Conservation (phyloP, 176 grass and related monocot genomes). For the Eleusine indica region DNA sequence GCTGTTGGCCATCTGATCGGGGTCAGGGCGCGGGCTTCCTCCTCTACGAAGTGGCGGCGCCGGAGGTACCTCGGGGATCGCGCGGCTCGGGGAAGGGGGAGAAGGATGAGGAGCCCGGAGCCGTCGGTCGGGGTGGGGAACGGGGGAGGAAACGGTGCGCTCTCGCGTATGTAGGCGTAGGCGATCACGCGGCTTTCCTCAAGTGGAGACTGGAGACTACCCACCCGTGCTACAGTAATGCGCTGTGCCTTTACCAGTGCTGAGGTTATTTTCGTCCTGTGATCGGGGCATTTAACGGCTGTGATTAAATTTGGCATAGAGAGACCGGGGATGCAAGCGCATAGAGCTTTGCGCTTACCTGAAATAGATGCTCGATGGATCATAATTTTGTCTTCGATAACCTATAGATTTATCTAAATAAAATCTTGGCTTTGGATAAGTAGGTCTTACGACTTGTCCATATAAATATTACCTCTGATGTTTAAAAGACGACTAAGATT, state of each 20-base stretch:
- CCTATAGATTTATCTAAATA: too few relatives aligned
- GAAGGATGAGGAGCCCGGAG: background rate
- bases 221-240: background rate
- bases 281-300: background rate
- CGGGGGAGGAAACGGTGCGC: background rate
- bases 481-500: too few relatives aligned
- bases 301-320: background rate
- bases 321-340: background rate
- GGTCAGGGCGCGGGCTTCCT: conserved; percentile 42
- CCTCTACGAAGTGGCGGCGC: conserved; percentile 22
- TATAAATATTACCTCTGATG: too few relatives aligned
- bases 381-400: too few relatives aligned
- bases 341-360: too few relatives aligned
- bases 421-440: too few relatives aligned
- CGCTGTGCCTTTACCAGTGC: background rate
- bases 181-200: conserved; percentile 26
- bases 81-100: conserved; percentile 17
- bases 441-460: too few relatives aligned
- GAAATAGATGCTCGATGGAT: too few relatives aligned
- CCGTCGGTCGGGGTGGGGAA: conserved; percentile 34
- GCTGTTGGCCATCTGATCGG: conserved; percentile 85
- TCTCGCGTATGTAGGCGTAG: conserved; percentile 26
- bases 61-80: conserved; percentile 29
- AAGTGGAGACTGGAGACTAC: background rate
- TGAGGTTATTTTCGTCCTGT: conserved; percentile 1